Base-by-base conservation (phyloP, 306 rosid genomes). In the Dryas alaskensis region DNA sequence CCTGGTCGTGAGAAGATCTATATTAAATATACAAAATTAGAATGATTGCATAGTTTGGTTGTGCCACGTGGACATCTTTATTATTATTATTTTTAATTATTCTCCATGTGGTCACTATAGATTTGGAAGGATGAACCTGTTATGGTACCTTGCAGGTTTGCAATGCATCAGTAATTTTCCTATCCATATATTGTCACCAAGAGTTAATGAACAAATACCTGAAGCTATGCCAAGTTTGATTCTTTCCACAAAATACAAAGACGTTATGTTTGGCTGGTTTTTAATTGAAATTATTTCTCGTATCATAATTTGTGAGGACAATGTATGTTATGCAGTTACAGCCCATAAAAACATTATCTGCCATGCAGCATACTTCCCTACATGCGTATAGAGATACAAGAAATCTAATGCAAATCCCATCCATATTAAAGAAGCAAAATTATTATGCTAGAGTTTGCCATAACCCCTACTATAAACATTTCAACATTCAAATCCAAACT, bases 401-500 rank as follows among this genome's bases (percentile, higher is more conserved):
- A 59, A 70, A 31, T 13, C 77, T 64, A 40, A 50, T 63, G 76
- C 76, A 60, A 49, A 45, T 77, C 46, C 37, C 58, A 61, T 67
- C 64, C 22, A 80, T 48, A 67, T 57, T 7, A 50, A 68, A 71
- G 74, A 80, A 78, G 83, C 69, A 76, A 78, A 76, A 76, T 90
- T 83, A 84, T 79, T 82, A 81, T 78, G 84, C 77, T 76, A 81
- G 72, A 65, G 85, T 72, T 78, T 80, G 79, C 58, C 76, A 75
- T 78, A 84, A 78, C 88, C 81, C 79, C 81, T 80, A 80, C 78
- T 78, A 62, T 84, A 89, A 84, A 90, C 81, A 86, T 82, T 72
- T 65, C 78, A 79, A 78, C 70, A 60, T 80, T 84, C 86, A 87
- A 80, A 82, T 79, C 89, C 89, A 72, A 82, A 51, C 75, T 67